These are phyloP conservation scores for Batkoa obscura DNA, from an alignment of 371 early-diverging fungal genomes.

Conservation along the genomic window DNA sequence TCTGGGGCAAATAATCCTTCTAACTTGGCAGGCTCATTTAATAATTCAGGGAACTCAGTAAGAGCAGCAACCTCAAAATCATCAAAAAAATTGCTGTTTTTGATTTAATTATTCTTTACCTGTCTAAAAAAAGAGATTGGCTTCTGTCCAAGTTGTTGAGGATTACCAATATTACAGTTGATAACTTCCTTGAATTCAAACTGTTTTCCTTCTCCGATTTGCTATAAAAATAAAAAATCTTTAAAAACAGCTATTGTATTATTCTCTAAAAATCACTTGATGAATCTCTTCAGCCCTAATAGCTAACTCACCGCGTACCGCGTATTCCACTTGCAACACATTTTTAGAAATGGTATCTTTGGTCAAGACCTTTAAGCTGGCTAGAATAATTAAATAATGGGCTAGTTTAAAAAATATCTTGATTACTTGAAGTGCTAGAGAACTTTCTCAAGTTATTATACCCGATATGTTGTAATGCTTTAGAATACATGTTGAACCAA, in stretches of 20 bases:
- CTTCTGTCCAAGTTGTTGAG: constrained; percentile 82
- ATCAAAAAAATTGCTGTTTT: not conserved
- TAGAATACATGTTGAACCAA: too few relatives aligned
- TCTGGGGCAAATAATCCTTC: constrained; percentile 58
- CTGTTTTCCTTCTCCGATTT: constrained; percentile 19
- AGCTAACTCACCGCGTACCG: constrained; percentile 91
- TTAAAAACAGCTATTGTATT: too few relatives aligned
- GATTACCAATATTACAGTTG: constrained; percentile 95
- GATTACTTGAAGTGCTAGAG: too few relatives aligned
- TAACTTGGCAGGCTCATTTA: constrained; percentile 25
- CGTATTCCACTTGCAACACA: constrained; percentile 69
- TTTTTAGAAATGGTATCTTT: constrained; percentile 49
- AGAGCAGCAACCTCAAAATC: constrained; percentile 51
- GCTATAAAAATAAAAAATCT: constrained; percentile 17
- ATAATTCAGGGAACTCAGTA: constrained; percentile 68
- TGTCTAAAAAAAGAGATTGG: constrained; percentile 97
- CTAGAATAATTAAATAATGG: too few relatives aligned
- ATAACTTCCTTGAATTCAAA: constrained; percentile 61
- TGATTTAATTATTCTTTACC: constrained; percentile 20
- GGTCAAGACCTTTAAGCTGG: constrained; percentile 31
- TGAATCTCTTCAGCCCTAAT: constrained; percentile 79
- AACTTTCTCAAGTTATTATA: too few relatives aligned
- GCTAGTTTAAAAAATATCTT: too few relatives aligned
- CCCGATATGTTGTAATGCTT: too few relatives aligned
- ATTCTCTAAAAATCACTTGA: constrained; percentile 27